Evolutionary conservation across 345 rosid genomes (phyloP).

Genomic region (Populus simonii): DNA sequence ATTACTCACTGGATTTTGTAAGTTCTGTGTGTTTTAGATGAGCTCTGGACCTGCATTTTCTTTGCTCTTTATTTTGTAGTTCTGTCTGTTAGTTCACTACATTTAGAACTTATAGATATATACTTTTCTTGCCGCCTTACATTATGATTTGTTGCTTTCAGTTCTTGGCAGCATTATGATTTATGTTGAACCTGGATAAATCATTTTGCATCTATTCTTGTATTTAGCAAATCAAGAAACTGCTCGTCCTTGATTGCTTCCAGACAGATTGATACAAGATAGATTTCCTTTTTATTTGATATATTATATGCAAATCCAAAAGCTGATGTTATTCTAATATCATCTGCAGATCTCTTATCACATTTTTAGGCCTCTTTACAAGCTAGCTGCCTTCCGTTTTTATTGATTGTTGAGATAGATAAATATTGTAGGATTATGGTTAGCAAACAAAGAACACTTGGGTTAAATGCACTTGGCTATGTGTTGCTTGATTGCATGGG

Average conservation of each 20-base stretch:
- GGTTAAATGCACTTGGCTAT: not conserved
- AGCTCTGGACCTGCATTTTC: not conserved
- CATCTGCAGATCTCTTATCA: too few species aligned
- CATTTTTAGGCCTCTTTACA: too few species aligned
- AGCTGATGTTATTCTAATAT: too few species aligned
- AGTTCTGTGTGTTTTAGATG: conserved; percentile 21
- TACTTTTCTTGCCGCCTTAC: not conserved
- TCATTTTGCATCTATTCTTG: not conserved
- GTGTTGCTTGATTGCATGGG: not conserved
- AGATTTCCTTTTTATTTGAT: too few species aligned
- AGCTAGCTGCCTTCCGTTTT: too few species aligned
- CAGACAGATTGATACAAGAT: too few species aligned
- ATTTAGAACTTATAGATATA: not conserved
- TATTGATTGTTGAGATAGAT: too few species aligned
- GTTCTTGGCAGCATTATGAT: not conserved
- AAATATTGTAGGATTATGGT: not conserved
- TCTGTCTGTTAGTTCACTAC: not conserved
- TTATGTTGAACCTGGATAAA: not conserved
- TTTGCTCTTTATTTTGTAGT: not conserved
- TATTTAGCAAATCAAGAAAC: too few species aligned
- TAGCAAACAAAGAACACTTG: not conserved
- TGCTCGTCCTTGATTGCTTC: too few species aligned
- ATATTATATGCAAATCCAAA: too few species aligned
- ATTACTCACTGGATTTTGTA: conserved; percentile 48
- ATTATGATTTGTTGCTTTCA: not conserved